Conservation (phyloP, 768 basidiomycete species). For the Suillus discolor region DNA sequence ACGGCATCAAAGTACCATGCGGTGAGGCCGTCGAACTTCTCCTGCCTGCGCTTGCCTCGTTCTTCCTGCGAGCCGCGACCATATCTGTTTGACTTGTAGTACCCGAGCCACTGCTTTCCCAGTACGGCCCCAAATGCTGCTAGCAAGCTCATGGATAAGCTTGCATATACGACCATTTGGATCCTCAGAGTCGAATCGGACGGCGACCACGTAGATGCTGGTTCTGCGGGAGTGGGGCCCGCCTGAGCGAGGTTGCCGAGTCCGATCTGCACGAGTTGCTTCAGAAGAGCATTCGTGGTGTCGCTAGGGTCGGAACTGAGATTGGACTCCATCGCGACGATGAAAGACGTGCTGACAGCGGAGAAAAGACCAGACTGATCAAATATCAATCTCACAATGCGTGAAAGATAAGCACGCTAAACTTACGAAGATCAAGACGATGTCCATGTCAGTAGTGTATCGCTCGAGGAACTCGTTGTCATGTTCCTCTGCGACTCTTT, state of each 20-base stretch:
- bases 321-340: too few species aligned
- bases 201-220: neutral
- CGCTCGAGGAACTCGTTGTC: conserved; percentile 19
- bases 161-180: too few species aligned
- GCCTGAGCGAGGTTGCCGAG: too few species aligned
- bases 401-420: neutral
- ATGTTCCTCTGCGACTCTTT: conserved; percentile 15
- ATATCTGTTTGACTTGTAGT: neutral
- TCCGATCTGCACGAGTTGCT: too few species aligned
- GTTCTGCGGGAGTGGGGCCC: too few species aligned
- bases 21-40: conserved; percentile 12
- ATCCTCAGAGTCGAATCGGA: too few species aligned
- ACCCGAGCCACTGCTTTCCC: too few species aligned
- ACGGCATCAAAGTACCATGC: conserved; percentile 15
- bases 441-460: conserved; percentile 18
- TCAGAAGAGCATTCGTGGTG: too few species aligned
- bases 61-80: conserved; percentile 10
- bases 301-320: too few species aligned
- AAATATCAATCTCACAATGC: neutral
- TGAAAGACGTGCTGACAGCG: too few species aligned
- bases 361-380: conserved; percentile 12
- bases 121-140: too few species aligned
- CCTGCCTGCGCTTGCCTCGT: conserved; percentile 10
- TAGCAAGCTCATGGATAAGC: too few species aligned
- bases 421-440: conserved; percentile 25